Evolutionary conservation across 257 asterid genomes (phyloP).

Genomic region (Solanum tarapatanum): DNA sequence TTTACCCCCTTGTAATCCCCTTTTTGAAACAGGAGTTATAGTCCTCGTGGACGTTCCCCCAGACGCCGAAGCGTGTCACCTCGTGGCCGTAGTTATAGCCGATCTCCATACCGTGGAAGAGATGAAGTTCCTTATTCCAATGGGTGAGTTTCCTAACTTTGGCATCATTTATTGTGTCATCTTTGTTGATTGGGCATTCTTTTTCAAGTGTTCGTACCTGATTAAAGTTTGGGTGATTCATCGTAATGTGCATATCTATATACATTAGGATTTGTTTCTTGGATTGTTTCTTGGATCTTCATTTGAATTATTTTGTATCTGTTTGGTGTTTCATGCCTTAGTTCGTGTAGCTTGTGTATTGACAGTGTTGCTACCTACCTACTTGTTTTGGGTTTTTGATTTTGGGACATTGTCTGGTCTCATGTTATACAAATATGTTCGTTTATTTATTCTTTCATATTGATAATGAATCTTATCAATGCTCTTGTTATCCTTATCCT

Average conservation of each 20-base stretch:
- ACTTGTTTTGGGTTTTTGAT: not conserved
- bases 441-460: not conserved
- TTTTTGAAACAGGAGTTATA: constrained; percentile 49
- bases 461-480: not conserved
- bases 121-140: constrained; percentile 70
- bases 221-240: not conserved
- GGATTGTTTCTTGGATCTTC: not conserved
- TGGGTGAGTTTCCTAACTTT: constrained; percentile 35
- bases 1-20: not conserved
- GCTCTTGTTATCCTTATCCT: not conserved
- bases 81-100: constrained; percentile 68
- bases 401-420: not conserved
- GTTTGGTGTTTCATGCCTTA: not conserved
- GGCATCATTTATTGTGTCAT: not conserved
- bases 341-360: not conserved
- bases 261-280: not conserved
- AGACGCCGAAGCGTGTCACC: constrained; percentile 83
- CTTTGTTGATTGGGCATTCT: not conserved
- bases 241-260: not conserved
- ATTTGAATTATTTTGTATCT: not conserved
- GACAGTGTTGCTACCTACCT: not conserved
- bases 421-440: not conserved
- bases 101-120: constrained; percentile 83
- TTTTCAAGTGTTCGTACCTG: not conserved
- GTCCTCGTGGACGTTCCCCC: constrained; percentile 84